Base-by-base conservation (phyloP, 495 filamentous ascomycete species). In the Monascus purpureus region DNA sequence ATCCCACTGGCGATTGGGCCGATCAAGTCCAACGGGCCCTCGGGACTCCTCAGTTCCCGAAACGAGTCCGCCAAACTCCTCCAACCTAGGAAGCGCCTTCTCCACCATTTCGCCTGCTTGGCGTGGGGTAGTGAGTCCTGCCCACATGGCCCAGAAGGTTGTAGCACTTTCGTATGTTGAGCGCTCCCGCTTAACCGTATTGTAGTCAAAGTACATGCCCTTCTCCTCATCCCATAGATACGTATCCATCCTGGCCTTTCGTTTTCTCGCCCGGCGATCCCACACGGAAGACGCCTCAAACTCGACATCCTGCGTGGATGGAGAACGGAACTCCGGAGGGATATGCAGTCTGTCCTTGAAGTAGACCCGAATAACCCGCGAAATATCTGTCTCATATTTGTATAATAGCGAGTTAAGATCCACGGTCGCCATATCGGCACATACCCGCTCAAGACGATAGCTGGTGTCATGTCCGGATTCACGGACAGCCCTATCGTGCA, bases 381-480 rank as follows among this genome's bases (percentile, higher is more conserved):
- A 73, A 33, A 97, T 93, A 47, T 97, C 92, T 16, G 70, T 75
- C 52, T 97, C 90, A 54, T 93, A 93, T 53, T 95, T 95, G 68
- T 87, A 97, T 16, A 97, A 63, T 6, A 93, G 62, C 17, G 85
- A 83, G 55, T 96, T 95, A 22, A 95, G 66, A 46, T 97, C 90
- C 17, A 96, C 80, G 1, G 90, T 96, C 12, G 85, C 90, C 15
- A 96, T 63, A 46, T 95, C 72, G 9, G 81, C 90, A 45, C 80
- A 86, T 14, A 90, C 69, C 12, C 76, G 74, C 53, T 95, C 90
- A 1, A 97, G 65, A 15, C 90, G 82, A 51, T 95, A 95, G 16
- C 81, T 79, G 4, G 86, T 96, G 51, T 97, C 90, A 49, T 97
- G 90, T 13, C 90, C 90, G n/a, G 86, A 93, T 49, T 96, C 90